A percentile compares a stretch with the other conserved stretches of the same genome.
Conservation (phyloP, 768 basidiomycete genomes). For the Piloderma croceum region DNA sequence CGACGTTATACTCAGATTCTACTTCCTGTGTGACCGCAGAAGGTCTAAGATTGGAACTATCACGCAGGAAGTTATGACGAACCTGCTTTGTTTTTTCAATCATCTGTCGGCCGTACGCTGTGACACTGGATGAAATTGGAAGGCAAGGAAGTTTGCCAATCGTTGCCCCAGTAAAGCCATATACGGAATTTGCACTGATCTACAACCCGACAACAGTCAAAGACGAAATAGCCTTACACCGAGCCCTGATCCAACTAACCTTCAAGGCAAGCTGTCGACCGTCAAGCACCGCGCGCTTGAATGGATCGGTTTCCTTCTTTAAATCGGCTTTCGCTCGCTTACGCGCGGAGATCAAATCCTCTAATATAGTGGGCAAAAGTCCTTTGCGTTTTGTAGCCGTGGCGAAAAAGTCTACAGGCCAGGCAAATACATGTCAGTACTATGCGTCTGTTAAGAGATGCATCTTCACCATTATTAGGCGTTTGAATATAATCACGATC, state of each 20-base stretch:
- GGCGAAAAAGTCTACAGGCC: slow-evolving; percentile 77
- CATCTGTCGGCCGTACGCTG: slow-evolving; percentile 98
- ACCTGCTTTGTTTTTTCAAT: slow-evolving; percentile 94
- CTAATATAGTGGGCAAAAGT: slow-evolving; percentile 83
- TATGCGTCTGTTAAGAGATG: neutral
- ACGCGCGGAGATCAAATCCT: slow-evolving; percentile 88
- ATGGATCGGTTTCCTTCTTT: slow-evolving; percentile 95
- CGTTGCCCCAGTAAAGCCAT: slow-evolving; percentile 97
- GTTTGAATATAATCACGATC: slow-evolving; percentile 91
- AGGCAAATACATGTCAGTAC: neutral
- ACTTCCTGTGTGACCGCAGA: slow-evolving; percentile 54
- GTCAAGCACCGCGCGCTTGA: slow-evolving; percentile 94
- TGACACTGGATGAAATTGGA: slow-evolving; percentile 90
- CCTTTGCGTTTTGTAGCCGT: slow-evolving; percentile 75
- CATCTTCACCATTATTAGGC: slow-evolving; percentile 79
- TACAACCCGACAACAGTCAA: slow-evolving; percentile 24
- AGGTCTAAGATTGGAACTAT: neutral
- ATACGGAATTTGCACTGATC: slow-evolving; percentile 99
- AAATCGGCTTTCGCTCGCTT: slow-evolving; percentile 94
- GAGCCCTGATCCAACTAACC: slow-evolving; percentile 34
- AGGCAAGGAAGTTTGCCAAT: slow-evolving; percentile 95
- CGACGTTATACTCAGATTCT: slow-evolving; percentile 77
- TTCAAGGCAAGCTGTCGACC: slow-evolving; percentile 96
- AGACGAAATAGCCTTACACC: neutral
- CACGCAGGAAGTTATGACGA: slow-evolving; percentile 11